Evolutionary conservation across 768 basidiomycete genomes (phyloP).

Genomic region (Hypholoma fasciculare): DNA sequence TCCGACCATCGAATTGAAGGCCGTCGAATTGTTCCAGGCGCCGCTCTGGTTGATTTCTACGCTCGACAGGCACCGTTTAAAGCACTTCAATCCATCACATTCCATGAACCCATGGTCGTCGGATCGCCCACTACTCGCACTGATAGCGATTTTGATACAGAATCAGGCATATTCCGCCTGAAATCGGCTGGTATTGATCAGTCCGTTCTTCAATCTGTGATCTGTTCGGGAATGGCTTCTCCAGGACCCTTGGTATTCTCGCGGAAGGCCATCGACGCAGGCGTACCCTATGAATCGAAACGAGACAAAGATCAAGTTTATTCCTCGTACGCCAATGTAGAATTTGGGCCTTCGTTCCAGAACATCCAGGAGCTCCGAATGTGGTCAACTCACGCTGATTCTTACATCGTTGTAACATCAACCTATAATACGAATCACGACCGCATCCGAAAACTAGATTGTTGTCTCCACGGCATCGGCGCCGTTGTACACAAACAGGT

Average conservation of each 20-base stretch:
- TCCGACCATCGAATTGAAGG: constrained; percentile 27
- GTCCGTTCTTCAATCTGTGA: neutral
- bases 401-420: constrained; percentile 16
- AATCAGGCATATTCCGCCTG: constrained; percentile 6
- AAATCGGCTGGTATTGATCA: too few species aligned
- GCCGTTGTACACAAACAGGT: constrained; percentile 12
- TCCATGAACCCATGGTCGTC: constrained; percentile 25
- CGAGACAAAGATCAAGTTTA: constrained; percentile 18
- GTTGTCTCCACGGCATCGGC: constrained; percentile 29
- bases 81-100: constrained; percentile 18
- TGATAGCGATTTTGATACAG: constrained; percentile 10
- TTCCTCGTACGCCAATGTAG: constrained; percentile 14
- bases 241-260: neutral
- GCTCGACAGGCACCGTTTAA: constrained; percentile 6
- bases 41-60: constrained; percentile 23
- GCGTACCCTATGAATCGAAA: constrained; percentile 1
- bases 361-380: constrained; percentile 21
- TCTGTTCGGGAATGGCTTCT: constrained; percentile 21
- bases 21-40: constrained; percentile 24
- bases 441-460: constrained; percentile 27
- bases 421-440: constrained; percentile 16
- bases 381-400: constrained; percentile 24
- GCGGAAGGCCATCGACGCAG: neutral
- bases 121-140: constrained; percentile 5
- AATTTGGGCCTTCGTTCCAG: constrained; percentile 25